phyloP scores from a whole-genome alignment of 805 yeast species.

The Brettanomyces naardenensis region DNA sequence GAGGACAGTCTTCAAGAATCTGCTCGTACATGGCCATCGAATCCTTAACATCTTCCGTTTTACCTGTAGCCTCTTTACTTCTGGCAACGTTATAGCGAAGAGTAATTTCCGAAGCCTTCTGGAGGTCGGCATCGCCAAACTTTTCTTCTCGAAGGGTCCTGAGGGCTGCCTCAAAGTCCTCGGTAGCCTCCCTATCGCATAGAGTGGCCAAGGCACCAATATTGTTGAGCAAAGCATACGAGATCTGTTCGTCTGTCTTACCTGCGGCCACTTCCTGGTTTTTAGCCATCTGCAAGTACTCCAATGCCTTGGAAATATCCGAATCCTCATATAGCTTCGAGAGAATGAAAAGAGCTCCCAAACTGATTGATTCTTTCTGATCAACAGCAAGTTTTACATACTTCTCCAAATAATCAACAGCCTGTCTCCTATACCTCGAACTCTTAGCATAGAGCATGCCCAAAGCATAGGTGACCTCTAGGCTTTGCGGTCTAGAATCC shows the following conservation, averaged over 20 bases:
- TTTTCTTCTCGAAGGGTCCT: slow-evolving; percentile 29
- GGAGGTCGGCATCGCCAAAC: slow-evolving; percentile 11
- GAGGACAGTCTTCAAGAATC: slow-evolving; percentile 55
- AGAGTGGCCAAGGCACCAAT: slow-evolving; percentile 76
- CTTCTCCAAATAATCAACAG: slow-evolving; percentile 59
- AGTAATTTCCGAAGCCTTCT: slow-evolving; percentile 32
- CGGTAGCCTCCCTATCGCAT: slow-evolving; percentile 39
- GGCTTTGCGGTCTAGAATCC: slow-evolving; percentile 55
- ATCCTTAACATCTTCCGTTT: slow-evolving; percentile 20
- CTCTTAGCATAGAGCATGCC: slow-evolving; percentile 65
- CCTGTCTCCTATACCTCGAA: slow-evolving; percentile 31
- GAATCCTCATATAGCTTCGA: slow-evolving; percentile 63
- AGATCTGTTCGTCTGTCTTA: slow-evolving; percentile 35
- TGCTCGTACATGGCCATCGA: slow-evolving; percentile 39
- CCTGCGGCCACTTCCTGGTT: slow-evolving; percentile 36
- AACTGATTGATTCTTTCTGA: slow-evolving; percentile 47
- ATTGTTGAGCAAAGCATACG: slow-evolving; percentile 65
- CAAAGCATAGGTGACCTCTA: slow-evolving; percentile 67
- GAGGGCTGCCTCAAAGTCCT: slow-evolving; percentile 35
- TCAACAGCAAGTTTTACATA: slow-evolving; percentile 59
- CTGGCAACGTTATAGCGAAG: slow-evolving; percentile 72
- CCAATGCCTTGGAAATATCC: slow-evolving; percentile 61
- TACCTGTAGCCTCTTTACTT: slow-evolving; percentile 31
- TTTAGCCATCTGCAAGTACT: slow-evolving; percentile 38
- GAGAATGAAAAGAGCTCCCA: slow-evolving; percentile 60